phyloP scores from a whole-genome alignment of 371 early-diverging fungal species.

The Rhizomucor miehei region DNA sequence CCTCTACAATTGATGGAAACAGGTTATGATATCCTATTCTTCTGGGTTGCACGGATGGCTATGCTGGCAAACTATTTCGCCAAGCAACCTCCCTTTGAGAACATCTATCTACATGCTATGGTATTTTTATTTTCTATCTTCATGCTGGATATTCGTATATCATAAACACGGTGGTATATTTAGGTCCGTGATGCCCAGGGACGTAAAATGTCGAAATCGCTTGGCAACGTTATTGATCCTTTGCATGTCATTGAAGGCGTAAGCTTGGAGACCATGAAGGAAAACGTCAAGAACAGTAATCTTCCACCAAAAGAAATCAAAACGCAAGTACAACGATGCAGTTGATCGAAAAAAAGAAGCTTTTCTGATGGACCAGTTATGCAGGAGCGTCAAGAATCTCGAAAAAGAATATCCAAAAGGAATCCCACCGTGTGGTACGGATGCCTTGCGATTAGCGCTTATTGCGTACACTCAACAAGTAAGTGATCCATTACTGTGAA shows the following conservation, averaged over 20 bases:
- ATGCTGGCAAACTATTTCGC: slow-evolving; percentile 95
- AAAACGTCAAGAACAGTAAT: slow-evolving; percentile 72
- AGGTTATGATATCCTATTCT: slow-evolving; percentile 99
- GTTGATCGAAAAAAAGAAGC: not conserved
- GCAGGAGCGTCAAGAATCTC: slow-evolving; percentile 62
- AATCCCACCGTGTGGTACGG: slow-evolving; percentile 96
- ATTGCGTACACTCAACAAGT: slow-evolving; percentile 83
- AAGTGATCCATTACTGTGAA: not conserved
- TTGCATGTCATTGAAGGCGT: slow-evolving; percentile 93
- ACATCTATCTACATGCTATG: slow-evolving; percentile 79
- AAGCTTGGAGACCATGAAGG: slow-evolving; percentile 62
- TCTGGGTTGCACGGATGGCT: slow-evolving; percentile 99
- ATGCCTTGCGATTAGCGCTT: slow-evolving; percentile 92
- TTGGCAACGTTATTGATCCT: slow-evolving; percentile 99
- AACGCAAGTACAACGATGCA: slow-evolving; percentile 29
- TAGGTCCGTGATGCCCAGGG: slow-evolving; percentile 95
- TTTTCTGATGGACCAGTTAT: not conserved
- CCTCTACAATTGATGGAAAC: slow-evolving; percentile 96
- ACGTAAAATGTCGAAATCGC: slow-evolving; percentile 97
- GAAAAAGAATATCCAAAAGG: slow-evolving; percentile 92
- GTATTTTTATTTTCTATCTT: slow-evolving; percentile 28
- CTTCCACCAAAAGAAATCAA: slow-evolving; percentile 81
- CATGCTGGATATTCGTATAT: not conserved
- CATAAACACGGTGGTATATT: not conserved
- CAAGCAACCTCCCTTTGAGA: slow-evolving; percentile 83